Evolutionary conservation across 495 filamentous ascomycete species (phyloP), one percentile per base, ranked within the genome.

Genomic region (Viridothelium virens): DNA sequence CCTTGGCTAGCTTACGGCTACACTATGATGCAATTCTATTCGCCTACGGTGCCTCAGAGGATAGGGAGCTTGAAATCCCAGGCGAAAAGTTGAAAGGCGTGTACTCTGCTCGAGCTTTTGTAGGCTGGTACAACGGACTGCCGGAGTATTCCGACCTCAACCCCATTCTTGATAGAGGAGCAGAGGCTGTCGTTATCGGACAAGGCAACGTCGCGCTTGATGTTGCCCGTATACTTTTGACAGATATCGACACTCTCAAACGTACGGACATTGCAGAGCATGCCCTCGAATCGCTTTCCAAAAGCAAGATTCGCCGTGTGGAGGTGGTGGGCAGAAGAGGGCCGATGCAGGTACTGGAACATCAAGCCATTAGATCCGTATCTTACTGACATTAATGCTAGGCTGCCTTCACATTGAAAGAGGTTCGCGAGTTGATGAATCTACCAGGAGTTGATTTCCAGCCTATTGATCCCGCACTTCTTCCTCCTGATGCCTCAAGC

Each of bases 111-210:
- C 84, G 94, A 6, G 89, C 91, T 62, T 98, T 97, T 76, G 95
- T 98, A 5, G 94, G 93, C 16, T 98, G 94, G 94, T 98, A 98
- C 77, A 97, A 97, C 73, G 92, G 95, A 18, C 82, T 96, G 0
- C 95, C 94, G 0, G 89, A 96, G 71, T 89, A 90, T 74, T 83
- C 89, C 34, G 75, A 84, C 69, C 77, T 96, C n/a, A 80, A 81
- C 12, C 94, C 93, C 1, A 85, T 91, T 71, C 83, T 97, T 14
- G 84, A 84, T 1, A 78, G 81, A 7, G 91, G 89, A 1, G 92
- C 96, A 56, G 85, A 92, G 70, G 95, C 91, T 3, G 85, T 96
- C 18, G 83, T 98, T 48, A 87, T 98, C 66, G 94, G 94, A 1
- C 92, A 97, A 72, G 94, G 94, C 0, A 98, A 98, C 75, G 94